Evolutionary conservation across 305 asterid genomes (phyloP).

Genomic region (Fraxinus velutina): DNA sequence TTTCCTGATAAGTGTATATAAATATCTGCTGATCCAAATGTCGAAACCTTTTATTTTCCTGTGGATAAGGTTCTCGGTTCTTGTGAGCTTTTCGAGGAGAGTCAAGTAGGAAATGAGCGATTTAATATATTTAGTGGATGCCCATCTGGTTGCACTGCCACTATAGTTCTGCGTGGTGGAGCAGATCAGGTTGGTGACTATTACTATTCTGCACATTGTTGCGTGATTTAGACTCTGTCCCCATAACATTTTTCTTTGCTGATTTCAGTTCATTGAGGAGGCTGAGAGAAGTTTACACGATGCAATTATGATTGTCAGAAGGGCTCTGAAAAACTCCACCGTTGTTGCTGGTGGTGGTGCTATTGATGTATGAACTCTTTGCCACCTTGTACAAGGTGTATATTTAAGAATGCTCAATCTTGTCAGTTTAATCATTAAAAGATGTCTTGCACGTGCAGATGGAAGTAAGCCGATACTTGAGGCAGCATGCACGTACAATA

Average conservation of each 20-base stretch:
- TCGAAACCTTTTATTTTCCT: slow-evolving; percentile 1
- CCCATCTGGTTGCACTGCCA: slow-evolving; percentile 87
- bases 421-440: background rate
- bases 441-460: slow-evolving; percentile 44
- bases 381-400: slow-evolving; percentile 17
- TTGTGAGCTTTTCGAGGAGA: slow-evolving; percentile 91
- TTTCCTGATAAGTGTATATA: background rate
- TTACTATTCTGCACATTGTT: slow-evolving; percentile 8
- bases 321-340: slow-evolving; percentile 89
- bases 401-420: background rate
- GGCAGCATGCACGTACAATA: slow-evolving; percentile 95
- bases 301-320: slow-evolving; percentile 87
- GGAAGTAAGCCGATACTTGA: slow-evolving; percentile 91
- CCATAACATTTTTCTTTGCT: slow-evolving; percentile 29
- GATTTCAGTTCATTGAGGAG: slow-evolving; percentile 80
- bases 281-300: slow-evolving; percentile 84
- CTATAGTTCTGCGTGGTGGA: slow-evolving; percentile 99
- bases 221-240: background rate
- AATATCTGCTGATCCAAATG: slow-evolving; percentile 20
- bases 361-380: slow-evolving; percentile 62
- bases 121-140: slow-evolving; percentile 97
- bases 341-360: slow-evolving; percentile 99
- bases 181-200: slow-evolving; percentile 86
- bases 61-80: slow-evolving; percentile 76
- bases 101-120: slow-evolving; percentile 97